phyloP scores from a whole-genome alignment of 805 yeast species.

The Phaffomyces antillensis region DNA sequence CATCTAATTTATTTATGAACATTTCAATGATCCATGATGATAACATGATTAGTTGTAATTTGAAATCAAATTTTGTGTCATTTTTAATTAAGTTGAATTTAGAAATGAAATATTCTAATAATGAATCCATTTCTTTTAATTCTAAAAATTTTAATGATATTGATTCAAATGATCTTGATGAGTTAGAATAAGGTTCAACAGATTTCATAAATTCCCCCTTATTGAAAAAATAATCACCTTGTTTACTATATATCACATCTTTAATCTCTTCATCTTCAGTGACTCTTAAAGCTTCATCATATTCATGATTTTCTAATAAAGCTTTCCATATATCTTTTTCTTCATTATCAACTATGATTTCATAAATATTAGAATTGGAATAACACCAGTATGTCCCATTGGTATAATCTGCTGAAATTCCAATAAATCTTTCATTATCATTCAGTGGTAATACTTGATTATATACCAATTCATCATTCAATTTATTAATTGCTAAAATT shows the following conservation, averaged over 20 bases:
- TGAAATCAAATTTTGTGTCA: constrained; percentile 20
- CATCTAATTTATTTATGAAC: constrained; percentile 26
- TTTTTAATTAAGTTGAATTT: constrained; percentile 31
- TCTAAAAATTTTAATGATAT: constrained; percentile 53
- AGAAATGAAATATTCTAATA: constrained; percentile 37
- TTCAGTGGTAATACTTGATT: constrained; percentile 32
- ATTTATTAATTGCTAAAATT: constrained; percentile 40
- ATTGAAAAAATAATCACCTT: constrained; percentile 44
- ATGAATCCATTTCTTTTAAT: constrained; percentile 31
- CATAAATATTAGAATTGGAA: constrained; percentile 55
- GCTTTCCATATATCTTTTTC: constrained; percentile 68
- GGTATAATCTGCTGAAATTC: constrained; percentile 42
- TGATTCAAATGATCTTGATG: constrained; percentile 62
- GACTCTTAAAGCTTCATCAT: constrained; percentile 53
- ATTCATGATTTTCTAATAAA: constrained; percentile 43
- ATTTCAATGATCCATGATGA: constrained; percentile 33
- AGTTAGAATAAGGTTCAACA: constrained; percentile 54
- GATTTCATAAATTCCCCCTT: constrained; percentile 29
- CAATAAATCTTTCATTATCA: constrained; percentile 33
- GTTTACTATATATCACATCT: constrained; percentile 43
- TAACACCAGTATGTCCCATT: constrained; percentile 71
- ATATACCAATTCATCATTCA: constrained; percentile 41
- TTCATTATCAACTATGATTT: constrained; percentile 65
- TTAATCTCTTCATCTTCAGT: constrained; percentile 31
- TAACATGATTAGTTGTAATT: constrained; percentile 25